These are phyloP conservation scores for Mytilinidion resinicola DNA, from an alignment of 495 filamentous ascomycete genomes.

Conservation along the genomic window DNA sequence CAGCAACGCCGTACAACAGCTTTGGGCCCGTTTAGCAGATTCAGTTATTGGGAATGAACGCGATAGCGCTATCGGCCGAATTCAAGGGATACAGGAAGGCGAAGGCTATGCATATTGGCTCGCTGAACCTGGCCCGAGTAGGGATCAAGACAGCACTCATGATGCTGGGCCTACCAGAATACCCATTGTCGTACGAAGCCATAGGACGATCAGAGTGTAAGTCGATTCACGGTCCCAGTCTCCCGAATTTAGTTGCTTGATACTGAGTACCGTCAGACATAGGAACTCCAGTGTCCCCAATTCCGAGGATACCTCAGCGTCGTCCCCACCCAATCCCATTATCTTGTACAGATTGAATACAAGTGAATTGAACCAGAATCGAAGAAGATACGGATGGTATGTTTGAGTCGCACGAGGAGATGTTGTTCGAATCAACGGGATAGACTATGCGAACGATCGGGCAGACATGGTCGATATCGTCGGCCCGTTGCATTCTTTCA, in stretches of 20 bases:
- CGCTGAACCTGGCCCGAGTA: not conserved
- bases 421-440: not conserved
- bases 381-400: not conserved
- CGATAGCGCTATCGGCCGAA: too few species aligned
- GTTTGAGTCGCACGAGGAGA: not conserved
- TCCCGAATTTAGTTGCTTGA: not conserved
- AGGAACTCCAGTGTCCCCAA: too few species aligned
- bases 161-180: not conserved
- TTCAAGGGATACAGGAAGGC: not conserved
- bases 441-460: not conserved
- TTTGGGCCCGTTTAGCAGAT: too few species aligned
- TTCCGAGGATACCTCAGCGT: too few species aligned
- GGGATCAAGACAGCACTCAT: not conserved
- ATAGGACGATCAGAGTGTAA: not conserved
- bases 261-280: not conserved
- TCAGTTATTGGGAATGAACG: too few species aligned
- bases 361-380: not conserved
- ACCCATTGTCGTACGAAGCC: not conserved
- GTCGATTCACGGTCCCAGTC: not conserved
- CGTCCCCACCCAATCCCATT: not conserved
- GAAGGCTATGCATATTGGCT: not conserved
- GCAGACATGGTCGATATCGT: not conserved
- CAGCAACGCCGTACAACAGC: too few species aligned
- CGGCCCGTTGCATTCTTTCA: constrained; percentile 12
- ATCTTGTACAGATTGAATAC: not conserved